phyloP scores from a whole-genome alignment of 768 basidiomycete genomes.

The Suillus brevipes region DNA sequence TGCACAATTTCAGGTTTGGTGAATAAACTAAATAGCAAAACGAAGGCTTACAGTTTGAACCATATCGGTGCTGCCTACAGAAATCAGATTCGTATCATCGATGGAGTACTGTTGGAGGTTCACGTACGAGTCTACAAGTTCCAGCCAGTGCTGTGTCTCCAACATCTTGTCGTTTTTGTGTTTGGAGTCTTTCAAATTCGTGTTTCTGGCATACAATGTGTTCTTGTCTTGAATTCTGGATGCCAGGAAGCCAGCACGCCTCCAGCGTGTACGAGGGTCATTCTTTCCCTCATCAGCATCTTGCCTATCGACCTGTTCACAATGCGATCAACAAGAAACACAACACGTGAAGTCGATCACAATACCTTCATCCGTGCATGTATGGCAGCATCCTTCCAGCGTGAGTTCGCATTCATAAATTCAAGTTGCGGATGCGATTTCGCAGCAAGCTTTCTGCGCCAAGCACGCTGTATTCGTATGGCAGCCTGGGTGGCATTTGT shows the following conservation, averaged over 20 bases:
- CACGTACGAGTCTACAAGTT: constrained; percentile 57
- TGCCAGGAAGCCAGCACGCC: constrained; percentile 44
- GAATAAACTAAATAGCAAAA: not conserved
- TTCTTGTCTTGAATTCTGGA: constrained; percentile 45
- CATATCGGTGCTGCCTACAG: constrained; percentile 59
- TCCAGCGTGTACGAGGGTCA: constrained; percentile 47
- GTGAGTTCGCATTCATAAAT: constrained; percentile 14
- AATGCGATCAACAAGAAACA: not conserved
- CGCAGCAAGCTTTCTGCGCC: constrained; percentile 32
- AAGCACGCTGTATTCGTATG: constrained; percentile 39
- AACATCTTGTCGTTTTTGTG: constrained; percentile 41
- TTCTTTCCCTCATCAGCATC: constrained; percentile 49
- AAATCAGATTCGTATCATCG: constrained; percentile 1
- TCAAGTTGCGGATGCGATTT: constrained; percentile 9
- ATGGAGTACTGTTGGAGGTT: not conserved
- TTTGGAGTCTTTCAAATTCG: not conserved
- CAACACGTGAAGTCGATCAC: not conserved
- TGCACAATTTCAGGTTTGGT: not conserved
- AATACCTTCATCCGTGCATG: constrained; percentile 40
- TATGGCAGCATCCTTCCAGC: constrained; percentile 37
- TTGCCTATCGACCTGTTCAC: constrained; percentile 37
- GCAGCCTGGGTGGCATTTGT: constrained; percentile 30
- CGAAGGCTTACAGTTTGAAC: constrained; percentile 48
- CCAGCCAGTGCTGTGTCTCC: constrained; percentile 66
- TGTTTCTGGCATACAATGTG: constrained; percentile 28